Conservation (phyloP, 2,329 filamentous ascomycete genomes). For the Colletotrichum sidae region DNA sequence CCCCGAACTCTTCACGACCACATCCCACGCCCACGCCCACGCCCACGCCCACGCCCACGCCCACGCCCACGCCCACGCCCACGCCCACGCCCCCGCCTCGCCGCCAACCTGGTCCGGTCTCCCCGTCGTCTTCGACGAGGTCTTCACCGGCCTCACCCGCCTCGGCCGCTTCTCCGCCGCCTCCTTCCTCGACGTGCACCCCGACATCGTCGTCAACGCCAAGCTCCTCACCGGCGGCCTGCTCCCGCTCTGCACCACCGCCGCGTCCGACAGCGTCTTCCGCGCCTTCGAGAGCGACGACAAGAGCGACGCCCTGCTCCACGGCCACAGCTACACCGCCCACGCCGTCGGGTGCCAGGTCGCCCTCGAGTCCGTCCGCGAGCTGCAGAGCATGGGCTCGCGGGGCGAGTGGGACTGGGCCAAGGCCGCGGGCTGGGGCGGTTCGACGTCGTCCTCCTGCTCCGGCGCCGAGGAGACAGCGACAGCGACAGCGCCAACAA, state of each 20-base stretch:
- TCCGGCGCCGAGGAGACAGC: too few relatives aligned
- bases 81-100: constrained; percentile 39
- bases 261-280: constrained; percentile 81
- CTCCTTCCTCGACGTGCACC: constrained; percentile 74
- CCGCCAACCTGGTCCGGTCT: constrained; percentile 73
- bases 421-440: constrained; percentile 56
- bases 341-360: constrained; percentile 86
- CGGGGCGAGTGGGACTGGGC: constrained; percentile 68
- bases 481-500: too few relatives aligned
- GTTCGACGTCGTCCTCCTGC: not conserved
- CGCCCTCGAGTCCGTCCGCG: constrained; percentile 73
- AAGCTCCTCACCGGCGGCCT: constrained; percentile 87
- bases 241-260: constrained; percentile 80
- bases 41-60: constrained; percentile 36
- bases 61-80: constrained; percentile 35
- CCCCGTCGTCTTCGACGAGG: constrained; percentile 86
- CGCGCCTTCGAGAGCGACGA: constrained; percentile 76
- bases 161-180: constrained; percentile 79
- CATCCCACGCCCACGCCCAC: constrained; percentile 31
- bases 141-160: constrained; percentile 88
- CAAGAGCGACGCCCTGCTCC: constrained; percentile 83
- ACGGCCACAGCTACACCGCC: constrained; percentile 89
- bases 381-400: constrained; percentile 69
- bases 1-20: constrained; percentile 62
- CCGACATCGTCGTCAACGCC: constrained; percentile 84